Evolutionary conservation across 106 monocot genomes (phyloP).

Genomic region (Posidonia australis): DNA sequence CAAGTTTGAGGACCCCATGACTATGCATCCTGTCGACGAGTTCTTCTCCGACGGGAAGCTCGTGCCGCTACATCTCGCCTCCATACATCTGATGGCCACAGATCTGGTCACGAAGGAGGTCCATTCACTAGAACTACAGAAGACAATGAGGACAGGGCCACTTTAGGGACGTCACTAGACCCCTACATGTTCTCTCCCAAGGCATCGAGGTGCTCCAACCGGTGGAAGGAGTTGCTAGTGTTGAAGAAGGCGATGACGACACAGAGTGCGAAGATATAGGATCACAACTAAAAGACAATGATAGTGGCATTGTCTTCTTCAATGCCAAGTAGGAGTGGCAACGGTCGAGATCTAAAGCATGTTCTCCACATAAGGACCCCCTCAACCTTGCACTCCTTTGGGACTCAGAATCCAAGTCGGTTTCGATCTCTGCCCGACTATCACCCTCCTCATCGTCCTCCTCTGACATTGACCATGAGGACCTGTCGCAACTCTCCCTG

Average conservation of each 20-base stretch:
- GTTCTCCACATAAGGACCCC: constrained; percentile 29
- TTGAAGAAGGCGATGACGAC: constrained; percentile 21
- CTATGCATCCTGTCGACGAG: constrained; percentile 65
- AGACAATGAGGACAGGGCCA: neutral
- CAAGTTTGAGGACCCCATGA: constrained; percentile 27
- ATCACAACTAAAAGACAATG: neutral
- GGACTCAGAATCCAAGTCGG: constrained; percentile 34
- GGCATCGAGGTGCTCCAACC: constrained; percentile 53
- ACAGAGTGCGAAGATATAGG: neutral
- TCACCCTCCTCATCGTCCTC: constrained; percentile 61
- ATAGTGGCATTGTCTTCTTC: constrained; percentile 6
- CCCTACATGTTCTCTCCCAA: constrained; percentile 23
- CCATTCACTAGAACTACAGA: constrained; percentile 1
- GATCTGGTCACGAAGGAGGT: neutral
- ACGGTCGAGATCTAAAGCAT: constrained; percentile 24
- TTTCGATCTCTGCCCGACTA: constrained; percentile 36
- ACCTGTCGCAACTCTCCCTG: constrained; percentile 56
- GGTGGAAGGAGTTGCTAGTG: constrained; percentile 57
- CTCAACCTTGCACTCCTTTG: constrained; percentile 28
- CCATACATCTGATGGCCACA: neutral
- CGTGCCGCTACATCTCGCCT: constrained; percentile 30
- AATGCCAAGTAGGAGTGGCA: neutral
- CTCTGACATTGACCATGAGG: constrained; percentile 40
- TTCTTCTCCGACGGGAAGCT: constrained; percentile 65
- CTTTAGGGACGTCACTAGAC: constrained; percentile 14